Percentiles rank a stretch among this genome's conserved stretches.
phyloP scores from a whole-genome alignment of 805 yeast genomes.

The Candida piceae region DNA sequence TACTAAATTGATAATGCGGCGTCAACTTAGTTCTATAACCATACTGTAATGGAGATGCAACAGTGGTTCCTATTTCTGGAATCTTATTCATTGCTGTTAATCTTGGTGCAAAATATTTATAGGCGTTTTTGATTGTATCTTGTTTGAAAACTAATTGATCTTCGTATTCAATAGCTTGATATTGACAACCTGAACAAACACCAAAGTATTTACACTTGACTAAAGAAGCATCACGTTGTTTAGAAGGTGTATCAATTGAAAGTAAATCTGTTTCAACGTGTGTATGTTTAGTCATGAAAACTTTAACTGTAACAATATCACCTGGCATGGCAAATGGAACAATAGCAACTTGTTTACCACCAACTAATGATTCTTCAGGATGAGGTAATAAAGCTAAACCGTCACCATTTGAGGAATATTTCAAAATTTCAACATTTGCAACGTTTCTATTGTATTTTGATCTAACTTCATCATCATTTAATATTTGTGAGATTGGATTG shows the following conservation, averaged over 20 bases:
- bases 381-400: constrained; percentile 70
- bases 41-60: constrained; percentile 66
- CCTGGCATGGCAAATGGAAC: constrained; percentile 90
- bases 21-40: constrained; percentile 89
- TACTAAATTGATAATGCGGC: constrained; percentile 87
- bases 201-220: constrained; percentile 84
- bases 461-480: constrained; percentile 51
- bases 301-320: constrained; percentile 63
- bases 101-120: constrained; percentile 64
- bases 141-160: constrained; percentile 71
- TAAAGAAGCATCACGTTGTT: constrained; percentile 47
- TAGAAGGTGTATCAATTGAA: constrained; percentile 33
- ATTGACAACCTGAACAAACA: constrained; percentile 92
- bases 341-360: constrained; percentile 53
- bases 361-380: constrained; percentile 40
- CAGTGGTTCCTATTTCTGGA: constrained; percentile 51
- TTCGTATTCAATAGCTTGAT: constrained; percentile 69
- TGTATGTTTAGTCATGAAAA: constrained; percentile 72
- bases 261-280: constrained; percentile 74
- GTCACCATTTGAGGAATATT: constrained; percentile 76
- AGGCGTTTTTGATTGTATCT: constrained; percentile 76
- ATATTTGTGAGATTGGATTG: constrained; percentile 61
- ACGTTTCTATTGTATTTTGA: constrained; percentile 47
- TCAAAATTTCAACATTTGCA: constrained; percentile 49
- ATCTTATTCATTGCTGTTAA: constrained; percentile 38